A percentile compares a stretch with the other conserved stretches of the same genome.
Conservation (phyloP, 176 grass and related monocot genomes). For the Rhipidocladum racemiflorum region DNA sequence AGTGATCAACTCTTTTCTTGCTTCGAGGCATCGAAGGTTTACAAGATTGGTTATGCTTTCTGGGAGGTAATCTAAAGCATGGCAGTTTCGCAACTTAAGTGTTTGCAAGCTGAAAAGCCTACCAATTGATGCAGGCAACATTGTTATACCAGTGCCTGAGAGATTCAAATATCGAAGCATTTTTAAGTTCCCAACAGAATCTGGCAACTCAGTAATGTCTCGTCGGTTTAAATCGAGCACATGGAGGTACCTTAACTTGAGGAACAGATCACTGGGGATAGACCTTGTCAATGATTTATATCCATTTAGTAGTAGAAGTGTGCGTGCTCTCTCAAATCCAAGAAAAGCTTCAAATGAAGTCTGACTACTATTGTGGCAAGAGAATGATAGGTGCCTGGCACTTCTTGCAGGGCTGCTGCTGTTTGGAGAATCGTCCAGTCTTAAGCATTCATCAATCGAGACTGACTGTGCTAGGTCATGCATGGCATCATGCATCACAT, state of each 20-base stretch:
- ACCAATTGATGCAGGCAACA: slow-evolving; percentile 53
- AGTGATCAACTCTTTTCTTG: slow-evolving; percentile 44
- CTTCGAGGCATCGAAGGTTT: slow-evolving; percentile 62
- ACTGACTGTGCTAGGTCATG: slow-evolving; percentile 71
- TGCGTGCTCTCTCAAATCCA: slow-evolving; percentile 49
- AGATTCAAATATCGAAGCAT: slow-evolving; percentile 74
- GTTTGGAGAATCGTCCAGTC: slow-evolving; percentile 38
- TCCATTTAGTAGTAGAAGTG: slow-evolving; percentile 58
- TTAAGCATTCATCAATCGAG: slow-evolving; percentile 54
- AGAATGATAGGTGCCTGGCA: slow-evolving; percentile 59
- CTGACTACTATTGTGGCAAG: slow-evolving; percentile 41
- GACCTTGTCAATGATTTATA: slow-evolving; percentile 44
- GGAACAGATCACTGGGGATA: slow-evolving; percentile 53
- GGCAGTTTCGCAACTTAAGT: slow-evolving; percentile 52
- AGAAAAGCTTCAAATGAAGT: slow-evolving; percentile 52
- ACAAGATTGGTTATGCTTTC: slow-evolving; percentile 52
- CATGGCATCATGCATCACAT: slow-evolving; percentile 84
- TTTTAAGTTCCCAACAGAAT: slow-evolving; percentile 67
- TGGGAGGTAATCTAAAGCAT: slow-evolving; percentile 40
- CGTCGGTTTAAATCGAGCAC: slow-evolving; percentile 53
- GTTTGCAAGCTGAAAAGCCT: slow-evolving; percentile 59
- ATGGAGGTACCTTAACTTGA: slow-evolving; percentile 50
- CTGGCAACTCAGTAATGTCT: slow-evolving; percentile 57
- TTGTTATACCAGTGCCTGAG: slow-evolving; percentile 42
- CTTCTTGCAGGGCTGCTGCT: slow-evolving; percentile 19